Evolutionary conservation across 2,329 filamentous ascomycete species (phyloP).

Genomic region (Blumeria hordei): DNA sequence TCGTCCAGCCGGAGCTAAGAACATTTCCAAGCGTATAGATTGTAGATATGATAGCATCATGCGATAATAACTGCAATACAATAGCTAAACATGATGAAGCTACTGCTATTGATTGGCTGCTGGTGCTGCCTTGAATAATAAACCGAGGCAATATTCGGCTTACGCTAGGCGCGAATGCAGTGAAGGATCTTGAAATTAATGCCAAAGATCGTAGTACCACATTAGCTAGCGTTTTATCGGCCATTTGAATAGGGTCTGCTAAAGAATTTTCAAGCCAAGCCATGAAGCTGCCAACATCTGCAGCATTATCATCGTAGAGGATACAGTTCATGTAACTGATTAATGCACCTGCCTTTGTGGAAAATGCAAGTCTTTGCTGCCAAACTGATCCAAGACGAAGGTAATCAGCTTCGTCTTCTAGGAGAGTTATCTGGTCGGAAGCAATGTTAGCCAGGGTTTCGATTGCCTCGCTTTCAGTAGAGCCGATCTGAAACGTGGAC

Average conservation of each 20-base stretch:
- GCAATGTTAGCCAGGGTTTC: conserved; percentile 48
- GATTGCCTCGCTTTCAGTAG: conserved; percentile 30
- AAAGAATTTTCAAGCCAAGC: conserved; percentile 69
- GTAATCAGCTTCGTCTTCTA: conserved; percentile 82
- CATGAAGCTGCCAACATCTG: conserved; percentile 56
- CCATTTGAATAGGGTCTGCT: conserved; percentile 58
- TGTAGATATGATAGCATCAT: conserved; percentile 84
- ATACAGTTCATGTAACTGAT: conserved; percentile 70
- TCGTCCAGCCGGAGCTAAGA: conserved; percentile 43
- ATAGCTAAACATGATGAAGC: conserved; percentile 71
- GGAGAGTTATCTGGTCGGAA: conserved; percentile 57
- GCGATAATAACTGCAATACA: conserved; percentile 58
- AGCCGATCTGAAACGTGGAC: conserved; percentile 13
- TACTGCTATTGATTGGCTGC: conserved; percentile 41
- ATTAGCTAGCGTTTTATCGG: conserved; percentile 50
- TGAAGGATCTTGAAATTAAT: conserved; percentile 51
- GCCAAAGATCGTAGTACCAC: conserved; percentile 64
- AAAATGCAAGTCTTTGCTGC: conserved; percentile 68
- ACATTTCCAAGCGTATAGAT: conserved; percentile 94
- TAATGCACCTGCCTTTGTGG: conserved; percentile 62
- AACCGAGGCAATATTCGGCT: conserved; percentile 64
- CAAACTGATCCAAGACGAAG: conserved; percentile 62
- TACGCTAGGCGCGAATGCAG: conserved; percentile 47
- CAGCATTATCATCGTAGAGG: conserved; percentile 56
- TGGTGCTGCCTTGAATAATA: conserved; percentile 61